Base-by-base conservation (phyloP, 805 yeast genomes). In the Starmerella floricola region DNA sequence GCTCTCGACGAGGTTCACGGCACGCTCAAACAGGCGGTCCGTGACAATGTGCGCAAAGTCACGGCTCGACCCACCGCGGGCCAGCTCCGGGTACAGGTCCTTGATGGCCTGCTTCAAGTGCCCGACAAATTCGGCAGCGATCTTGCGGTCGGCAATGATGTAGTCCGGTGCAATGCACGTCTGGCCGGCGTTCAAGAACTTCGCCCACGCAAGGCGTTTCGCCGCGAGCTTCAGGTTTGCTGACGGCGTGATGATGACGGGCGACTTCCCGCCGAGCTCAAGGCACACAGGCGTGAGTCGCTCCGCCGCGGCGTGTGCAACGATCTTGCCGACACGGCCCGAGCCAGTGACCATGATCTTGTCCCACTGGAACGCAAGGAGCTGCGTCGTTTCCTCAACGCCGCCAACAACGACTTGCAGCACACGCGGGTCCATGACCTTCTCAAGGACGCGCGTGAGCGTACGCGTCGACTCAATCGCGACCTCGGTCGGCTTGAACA, bases 261-360 rank as follows among this genome's bases (percentile, higher is more conserved):
- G 97, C 6, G 88, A 79, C 60, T 88, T 88, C 4, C 97, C 97
- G 41, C 97, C 96, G 34, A 87, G 67, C 62, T 87, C 97, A 47
- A 87, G 68, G 8, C 81, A 62, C 10, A 72, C 71, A 1, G 96
- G 96, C 1, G 94, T 84, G 51, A 87, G 67, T 17, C 73, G 71
- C 61, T 82, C 76, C n/a, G 88, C 91, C 1, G 96, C 95, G 34
- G 81, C 80, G 45, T 67, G 64, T 20, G 88, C 79, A 27, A 88
- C 74, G 40, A 83, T 73, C 28, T 71, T 73, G 17, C 95, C 97
- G 21, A 86, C 94, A 18, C 58, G 57, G 18, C 73, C 69, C 31
- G 81, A 77, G 15, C 97, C 97, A 3, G 97, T 88, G 61, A 79
- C 82, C 61, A 86, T 67, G 46, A 88, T 84, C 61, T 80, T 77